Percentiles rank a stretch among this genome's conserved stretches.
phyloP scores from a whole-genome alignment of 2,329 filamentous ascomycete species.

The Aplosporella prunicola region DNA sequence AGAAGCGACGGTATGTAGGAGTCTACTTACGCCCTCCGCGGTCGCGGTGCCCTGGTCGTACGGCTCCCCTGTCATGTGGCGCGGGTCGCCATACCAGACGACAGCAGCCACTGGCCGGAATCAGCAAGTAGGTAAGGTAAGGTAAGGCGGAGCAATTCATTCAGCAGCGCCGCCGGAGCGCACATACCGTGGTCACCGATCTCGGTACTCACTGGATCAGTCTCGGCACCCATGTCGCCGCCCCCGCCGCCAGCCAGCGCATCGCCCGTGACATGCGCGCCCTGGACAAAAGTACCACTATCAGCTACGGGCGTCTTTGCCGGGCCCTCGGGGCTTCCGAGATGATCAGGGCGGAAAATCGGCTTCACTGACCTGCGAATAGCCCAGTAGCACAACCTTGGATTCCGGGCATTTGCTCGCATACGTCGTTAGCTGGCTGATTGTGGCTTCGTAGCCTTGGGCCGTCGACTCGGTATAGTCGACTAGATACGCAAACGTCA shows the following conservation, averaged over 20 bases:
- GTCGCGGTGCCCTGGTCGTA: conserved; percentile 5
- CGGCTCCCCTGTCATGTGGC: conserved; percentile 1
- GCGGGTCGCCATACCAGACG: conserved; percentile 7
- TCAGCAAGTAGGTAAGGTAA: conserved; percentile 1
- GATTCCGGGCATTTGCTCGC: conserved; percentile 5
- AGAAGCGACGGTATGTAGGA: too few species aligned
- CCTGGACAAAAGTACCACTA: conserved; percentile 7
- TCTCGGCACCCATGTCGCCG: conserved; percentile 4
- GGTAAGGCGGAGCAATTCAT: neutral
- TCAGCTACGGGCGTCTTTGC: too few species aligned
- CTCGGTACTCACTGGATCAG: conserved; percentile 5
- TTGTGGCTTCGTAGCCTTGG: conserved; percentile 4
- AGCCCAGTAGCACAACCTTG: conserved; percentile 4
- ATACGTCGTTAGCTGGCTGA: conserved; percentile 6
- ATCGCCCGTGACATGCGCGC: conserved; percentile 10
- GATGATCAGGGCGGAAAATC: too few species aligned
- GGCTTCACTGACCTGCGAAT: conserved; percentile 8
- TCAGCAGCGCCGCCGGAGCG: conserved; percentile 2
- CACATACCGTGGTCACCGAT: conserved; percentile 8
- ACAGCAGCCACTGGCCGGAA: conserved; percentile 2
- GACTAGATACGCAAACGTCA: too few species aligned
- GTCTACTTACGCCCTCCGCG: conserved; percentile 1
- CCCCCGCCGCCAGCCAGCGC: conserved; percentile 7
- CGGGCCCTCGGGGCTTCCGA: too few species aligned
- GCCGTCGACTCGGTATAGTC: neutral